Percentiles rank a stretch among this genome's conserved stretches.
phyloP scores from a whole-genome alignment of 2,329 filamentous ascomycete genomes.

The Microsporum audouinii region DNA sequence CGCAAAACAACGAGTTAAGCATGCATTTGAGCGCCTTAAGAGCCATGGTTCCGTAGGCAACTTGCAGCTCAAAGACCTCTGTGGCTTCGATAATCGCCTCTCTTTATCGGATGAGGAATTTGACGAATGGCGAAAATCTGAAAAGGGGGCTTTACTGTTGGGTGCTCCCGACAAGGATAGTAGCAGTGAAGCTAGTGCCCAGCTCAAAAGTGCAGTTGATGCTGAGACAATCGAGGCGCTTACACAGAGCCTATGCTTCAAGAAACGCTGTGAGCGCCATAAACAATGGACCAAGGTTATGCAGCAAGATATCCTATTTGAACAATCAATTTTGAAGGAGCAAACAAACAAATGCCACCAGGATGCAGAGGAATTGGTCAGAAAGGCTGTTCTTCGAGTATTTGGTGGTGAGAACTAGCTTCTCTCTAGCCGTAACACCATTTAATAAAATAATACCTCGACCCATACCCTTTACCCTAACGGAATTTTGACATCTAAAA shows the following conservation, averaged over 20 bases:
- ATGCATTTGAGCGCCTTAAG: constrained; percentile 34
- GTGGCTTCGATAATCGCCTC: constrained; percentile 37
- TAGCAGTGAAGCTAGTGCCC: constrained; percentile 19
- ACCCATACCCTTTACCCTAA: neutral
- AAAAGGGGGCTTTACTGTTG: constrained; percentile 29
- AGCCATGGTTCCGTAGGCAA: neutral
- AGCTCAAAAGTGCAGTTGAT: constrained; percentile 24
- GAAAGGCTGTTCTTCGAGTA: constrained; percentile 34
- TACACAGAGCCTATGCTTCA: constrained; percentile 35
- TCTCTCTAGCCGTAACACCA: neutral
- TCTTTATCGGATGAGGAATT: constrained; percentile 41
- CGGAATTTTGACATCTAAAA: neutral
- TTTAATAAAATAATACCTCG: too few species aligned
- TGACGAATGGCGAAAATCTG: constrained; percentile 34
- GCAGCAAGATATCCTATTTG: constrained; percentile 35
- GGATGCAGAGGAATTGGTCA: constrained; percentile 33
- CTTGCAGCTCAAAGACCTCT: constrained; percentile 37
- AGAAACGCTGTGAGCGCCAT: constrained; percentile 39
- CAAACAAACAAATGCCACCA: constrained; percentile 31
- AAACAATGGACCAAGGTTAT: constrained; percentile 39
- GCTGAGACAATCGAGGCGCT: constrained; percentile 22
- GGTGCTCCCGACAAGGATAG: constrained; percentile 23
- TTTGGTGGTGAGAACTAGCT: constrained; percentile 21
- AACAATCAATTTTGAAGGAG: constrained; percentile 30
- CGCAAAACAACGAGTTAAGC: constrained; percentile 32